Percentiles rank a stretch among this genome's conserved stretches.
These are phyloP conservation scores for Trichoderma sp. DNA, from an alignment of 2,329 filamentous ascomycete genomes.

Conservation along the genomic window DNA sequence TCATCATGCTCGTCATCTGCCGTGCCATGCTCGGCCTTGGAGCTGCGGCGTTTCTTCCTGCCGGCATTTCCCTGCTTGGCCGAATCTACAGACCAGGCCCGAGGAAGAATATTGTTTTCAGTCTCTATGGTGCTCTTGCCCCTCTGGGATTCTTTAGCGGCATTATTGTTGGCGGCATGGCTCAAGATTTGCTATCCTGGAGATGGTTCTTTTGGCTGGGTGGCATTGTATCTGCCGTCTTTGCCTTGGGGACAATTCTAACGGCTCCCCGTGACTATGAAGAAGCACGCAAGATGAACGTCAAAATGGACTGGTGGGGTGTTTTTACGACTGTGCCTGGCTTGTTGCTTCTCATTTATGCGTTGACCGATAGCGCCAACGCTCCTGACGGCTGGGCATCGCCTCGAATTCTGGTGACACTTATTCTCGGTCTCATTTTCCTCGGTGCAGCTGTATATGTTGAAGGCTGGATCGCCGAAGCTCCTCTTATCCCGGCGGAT, in stretches of 20 bases:
- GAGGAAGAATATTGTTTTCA: constrained; percentile 65
- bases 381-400: constrained; percentile 63
- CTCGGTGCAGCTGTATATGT: constrained; percentile 60
- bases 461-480: constrained; percentile 61
- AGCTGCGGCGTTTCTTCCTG: constrained; percentile 67
- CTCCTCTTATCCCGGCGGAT: constrained; percentile 63
- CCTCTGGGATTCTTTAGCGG: constrained; percentile 60
- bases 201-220: constrained; percentile 71
- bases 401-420: constrained; percentile 62
- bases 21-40: constrained; percentile 70
- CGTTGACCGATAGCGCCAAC: constrained; percentile 66
- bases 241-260: constrained; percentile 48
- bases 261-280: constrained; percentile 40
- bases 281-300: constrained; percentile 32
- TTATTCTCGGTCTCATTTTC: constrained; percentile 57
- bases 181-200: constrained; percentile 61
- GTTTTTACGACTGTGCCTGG: constrained; percentile 55
- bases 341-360: constrained; percentile 66
- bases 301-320: constrained; percentile 64
- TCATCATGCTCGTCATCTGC: constrained; percentile 67
- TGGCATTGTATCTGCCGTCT: constrained; percentile 44
- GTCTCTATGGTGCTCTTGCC: constrained; percentile 57
- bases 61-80: constrained; percentile 66
- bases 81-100: constrained; percentile 67
- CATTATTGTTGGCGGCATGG: constrained; percentile 65